Conservation (phyloP, 768 basidiomycete genomes). For the Pleurotus salmoneostramineus region DNA sequence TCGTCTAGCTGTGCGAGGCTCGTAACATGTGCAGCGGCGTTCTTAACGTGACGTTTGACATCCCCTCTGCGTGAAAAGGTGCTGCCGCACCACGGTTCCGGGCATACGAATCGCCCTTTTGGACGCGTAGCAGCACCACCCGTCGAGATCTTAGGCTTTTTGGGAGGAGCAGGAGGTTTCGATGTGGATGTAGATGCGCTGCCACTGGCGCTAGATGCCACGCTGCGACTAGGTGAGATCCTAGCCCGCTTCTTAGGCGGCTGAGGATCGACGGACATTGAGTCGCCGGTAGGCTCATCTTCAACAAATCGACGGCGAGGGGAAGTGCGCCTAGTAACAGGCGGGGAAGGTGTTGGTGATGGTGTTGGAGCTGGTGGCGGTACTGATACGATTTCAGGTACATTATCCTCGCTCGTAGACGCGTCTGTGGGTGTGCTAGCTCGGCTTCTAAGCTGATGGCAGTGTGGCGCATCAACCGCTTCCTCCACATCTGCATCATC, state of each 20-base stretch:
- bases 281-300: background rate
- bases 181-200: background rate
- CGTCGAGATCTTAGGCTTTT: background rate
- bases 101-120: background rate
- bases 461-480: background rate
- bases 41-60: conserved; percentile 2
- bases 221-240: background rate
- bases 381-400: background rate
- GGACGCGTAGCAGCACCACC: background rate
- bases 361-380: background rate
- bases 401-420: background rate
- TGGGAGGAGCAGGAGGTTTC: background rate
- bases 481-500: background rate
- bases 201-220: background rate
- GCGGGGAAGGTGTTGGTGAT: background rate
- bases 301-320: background rate
- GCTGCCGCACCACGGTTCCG: conserved; percentile 2
- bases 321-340: background rate
- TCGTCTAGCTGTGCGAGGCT: conserved; percentile 2
- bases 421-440: background rate
- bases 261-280: background rate
- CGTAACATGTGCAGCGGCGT: conserved; percentile 2
- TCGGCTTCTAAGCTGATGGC: background rate
- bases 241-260: background rate
- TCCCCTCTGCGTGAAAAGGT: conserved; percentile 2